Conservation (phyloP, 176 grass and related monocot species). For the Carex parvula region DNA sequence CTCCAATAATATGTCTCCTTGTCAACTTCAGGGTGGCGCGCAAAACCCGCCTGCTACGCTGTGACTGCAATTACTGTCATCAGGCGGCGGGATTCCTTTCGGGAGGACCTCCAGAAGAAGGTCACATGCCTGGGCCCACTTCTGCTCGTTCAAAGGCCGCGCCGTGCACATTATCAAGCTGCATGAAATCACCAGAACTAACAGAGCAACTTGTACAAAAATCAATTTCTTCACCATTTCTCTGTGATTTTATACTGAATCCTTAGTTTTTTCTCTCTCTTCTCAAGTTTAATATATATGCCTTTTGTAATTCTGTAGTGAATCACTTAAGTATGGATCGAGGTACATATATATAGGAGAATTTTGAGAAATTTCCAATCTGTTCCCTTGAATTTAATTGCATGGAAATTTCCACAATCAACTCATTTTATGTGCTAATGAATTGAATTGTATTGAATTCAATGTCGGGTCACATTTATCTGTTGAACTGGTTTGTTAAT, state of each 20-base stretch:
- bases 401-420: constrained; percentile 21
- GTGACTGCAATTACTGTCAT: background rate
- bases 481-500: constrained; percentile 1
- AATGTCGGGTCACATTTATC: background rate
- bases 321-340: background rate
- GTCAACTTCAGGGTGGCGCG: background rate
- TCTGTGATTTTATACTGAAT: background rate
- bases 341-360: constrained; percentile 20
- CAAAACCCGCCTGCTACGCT: background rate
- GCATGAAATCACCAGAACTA: constrained; percentile 14
- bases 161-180: background rate
- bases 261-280: background rate
- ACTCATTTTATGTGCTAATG: background rate
- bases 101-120: background rate
- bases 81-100: background rate
- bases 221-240: constrained; percentile 23
- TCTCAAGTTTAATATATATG: background rate
- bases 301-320: background rate
- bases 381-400: background rate
- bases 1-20: background rate
- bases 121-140: background rate
- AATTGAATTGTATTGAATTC: constrained; percentile 15
- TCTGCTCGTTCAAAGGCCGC: constrained; percentile 7
- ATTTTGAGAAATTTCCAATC: background rate
- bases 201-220: constrained; percentile 1